A percentile compares a stretch with the other conserved stretches of the same genome.
Conservation (phyloP, 345 rosid species). For the Salix dunnii region DNA sequence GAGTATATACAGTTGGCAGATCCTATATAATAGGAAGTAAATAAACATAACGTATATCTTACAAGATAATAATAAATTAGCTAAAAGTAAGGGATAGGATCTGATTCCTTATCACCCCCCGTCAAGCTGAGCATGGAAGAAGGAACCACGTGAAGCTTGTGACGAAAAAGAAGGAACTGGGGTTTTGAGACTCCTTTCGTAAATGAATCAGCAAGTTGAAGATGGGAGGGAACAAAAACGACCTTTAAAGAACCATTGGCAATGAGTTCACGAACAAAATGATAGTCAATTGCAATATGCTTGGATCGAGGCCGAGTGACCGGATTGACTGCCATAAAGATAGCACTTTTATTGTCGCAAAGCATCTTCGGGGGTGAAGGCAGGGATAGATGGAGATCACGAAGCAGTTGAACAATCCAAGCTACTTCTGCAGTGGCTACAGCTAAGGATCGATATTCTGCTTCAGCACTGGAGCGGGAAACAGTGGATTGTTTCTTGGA, state of each 20-base stretch:
- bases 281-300: background rate
- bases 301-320: background rate
- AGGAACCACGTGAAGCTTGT: background rate
- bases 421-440: fast-evolving
- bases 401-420: background rate
- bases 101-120: background rate
- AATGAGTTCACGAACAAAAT: background rate
- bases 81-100: too few species aligned
- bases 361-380: background rate
- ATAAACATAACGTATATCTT: too few species aligned
- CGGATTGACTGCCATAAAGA: background rate
- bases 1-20: too few species aligned
- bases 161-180: too few species aligned
- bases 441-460: background rate
- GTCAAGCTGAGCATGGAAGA: background rate
- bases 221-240: background rate
- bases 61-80: too few species aligned
- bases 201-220: background rate
- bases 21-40: too few species aligned
- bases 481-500: background rate
- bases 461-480: background rate
- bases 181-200: background rate
- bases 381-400: background rate
- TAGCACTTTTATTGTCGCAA: background rate
- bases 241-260: background rate